These are phyloP conservation scores for Podosphaera fusca DNA, from an alignment of 2,329 filamentous ascomycete species.

Conservation along the genomic window DNA sequence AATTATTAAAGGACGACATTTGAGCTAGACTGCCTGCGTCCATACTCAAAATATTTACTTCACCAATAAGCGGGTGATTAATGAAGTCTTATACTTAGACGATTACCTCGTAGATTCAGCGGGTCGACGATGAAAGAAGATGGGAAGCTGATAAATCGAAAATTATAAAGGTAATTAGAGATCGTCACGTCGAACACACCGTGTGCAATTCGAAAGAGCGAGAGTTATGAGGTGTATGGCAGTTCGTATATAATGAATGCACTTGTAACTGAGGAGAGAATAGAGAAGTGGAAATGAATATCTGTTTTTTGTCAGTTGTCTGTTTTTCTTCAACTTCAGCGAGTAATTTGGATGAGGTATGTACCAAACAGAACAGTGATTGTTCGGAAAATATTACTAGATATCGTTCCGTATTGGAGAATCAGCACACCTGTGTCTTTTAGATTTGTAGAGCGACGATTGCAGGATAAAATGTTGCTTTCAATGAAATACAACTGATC, in stretches of 20 bases:
- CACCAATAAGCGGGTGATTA: conserved; percentile 5
- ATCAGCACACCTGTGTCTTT: neutral
- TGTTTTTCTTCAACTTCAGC: neutral
- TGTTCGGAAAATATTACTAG: neutral
- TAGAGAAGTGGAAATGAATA: neutral
- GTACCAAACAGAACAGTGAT: neutral
- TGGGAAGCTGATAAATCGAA: neutral
- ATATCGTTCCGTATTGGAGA: neutral
- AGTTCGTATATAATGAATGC: neutral
- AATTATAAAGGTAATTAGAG: neutral
- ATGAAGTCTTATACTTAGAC: neutral
- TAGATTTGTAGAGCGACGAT: neutral
- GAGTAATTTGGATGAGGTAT: neutral
- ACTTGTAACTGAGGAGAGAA: neutral
- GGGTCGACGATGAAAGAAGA: neutral
- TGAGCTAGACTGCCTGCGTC: conserved; percentile 98
- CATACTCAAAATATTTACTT: conserved; percentile 25
- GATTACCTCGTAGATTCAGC: neutral
- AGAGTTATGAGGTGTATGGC: neutral
- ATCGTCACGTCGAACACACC: neutral
- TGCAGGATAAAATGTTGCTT: neutral
- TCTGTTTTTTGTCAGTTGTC: neutral
- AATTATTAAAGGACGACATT: conserved; percentile 71
- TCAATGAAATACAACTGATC: neutral
- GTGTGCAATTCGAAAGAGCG: neutral